phyloP scores from a whole-genome alignment of 2,329 filamentous ascomycete genomes.

The Fusarium sp. region DNA sequence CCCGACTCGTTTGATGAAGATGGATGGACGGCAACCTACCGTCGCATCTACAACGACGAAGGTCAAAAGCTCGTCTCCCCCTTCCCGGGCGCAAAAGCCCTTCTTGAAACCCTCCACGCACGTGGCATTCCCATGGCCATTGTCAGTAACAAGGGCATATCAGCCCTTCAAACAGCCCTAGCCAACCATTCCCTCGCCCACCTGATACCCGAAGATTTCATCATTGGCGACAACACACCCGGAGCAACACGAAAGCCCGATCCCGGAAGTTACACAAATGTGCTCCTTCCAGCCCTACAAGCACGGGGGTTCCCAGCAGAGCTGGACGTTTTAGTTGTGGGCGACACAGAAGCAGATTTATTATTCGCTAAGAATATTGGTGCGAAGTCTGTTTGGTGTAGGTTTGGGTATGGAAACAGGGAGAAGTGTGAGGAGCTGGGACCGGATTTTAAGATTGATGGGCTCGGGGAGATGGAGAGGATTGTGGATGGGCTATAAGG shows the following conservation, averaged over 20 bases:
- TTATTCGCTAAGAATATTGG: constrained; percentile 6
- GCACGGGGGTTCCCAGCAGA: not conserved
- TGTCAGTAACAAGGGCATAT: constrained; percentile 5
- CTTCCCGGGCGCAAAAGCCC: not conserved
- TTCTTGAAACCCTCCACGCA: accelerated
- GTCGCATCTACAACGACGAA: constrained; percentile 7
- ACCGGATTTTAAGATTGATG: not conserved
- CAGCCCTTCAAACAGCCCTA: not conserved
- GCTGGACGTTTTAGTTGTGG: not conserved
- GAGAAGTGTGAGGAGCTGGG: not conserved
- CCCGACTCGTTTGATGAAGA: not conserved
- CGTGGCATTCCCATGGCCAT: accelerated
- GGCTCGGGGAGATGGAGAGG: not conserved
- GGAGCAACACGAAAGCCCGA: constrained; percentile 4
- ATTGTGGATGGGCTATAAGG: not conserved
- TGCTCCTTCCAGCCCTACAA: not conserved
- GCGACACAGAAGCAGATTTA: constrained; percentile 11
- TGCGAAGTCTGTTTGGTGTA: constrained; percentile 19
- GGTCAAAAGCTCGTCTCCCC: not conserved
- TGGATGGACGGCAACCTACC: constrained; percentile 3
- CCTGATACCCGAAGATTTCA: not conserved
- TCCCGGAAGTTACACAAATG: not conserved
- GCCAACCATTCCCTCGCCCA: not conserved
- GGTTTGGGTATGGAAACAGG: constrained; percentile 21
- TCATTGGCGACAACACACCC: constrained; percentile 12